phyloP scores from a whole-genome alignment of 345 rosid genomes.

The Euphorbia peplus region DNA sequence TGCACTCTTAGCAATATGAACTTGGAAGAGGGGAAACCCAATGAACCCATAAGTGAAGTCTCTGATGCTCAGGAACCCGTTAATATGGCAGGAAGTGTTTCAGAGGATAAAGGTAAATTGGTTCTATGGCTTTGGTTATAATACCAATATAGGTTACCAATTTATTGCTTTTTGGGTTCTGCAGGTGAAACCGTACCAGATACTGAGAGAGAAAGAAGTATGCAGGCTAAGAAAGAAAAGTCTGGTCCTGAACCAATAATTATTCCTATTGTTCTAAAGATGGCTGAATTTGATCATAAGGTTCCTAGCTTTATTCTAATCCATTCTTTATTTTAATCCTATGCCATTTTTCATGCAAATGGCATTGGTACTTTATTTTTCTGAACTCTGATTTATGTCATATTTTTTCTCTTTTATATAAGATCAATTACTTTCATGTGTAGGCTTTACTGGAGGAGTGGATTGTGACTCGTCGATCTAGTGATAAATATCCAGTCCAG shows the following conservation, averaged over 20 bases:
- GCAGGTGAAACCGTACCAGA: constrained; percentile 47
- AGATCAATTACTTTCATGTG: constrained; percentile 11
- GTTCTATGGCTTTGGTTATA: constrained; percentile 2
- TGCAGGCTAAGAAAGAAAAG: constrained; percentile 47
- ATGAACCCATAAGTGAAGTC: constrained; percentile 36
- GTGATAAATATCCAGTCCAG: constrained; percentile 61
- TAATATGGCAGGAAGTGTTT: constrained; percentile 34
- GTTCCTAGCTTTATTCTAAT: constrained; percentile 31
- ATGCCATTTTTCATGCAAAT: not conserved
- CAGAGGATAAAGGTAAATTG: constrained; percentile 39
- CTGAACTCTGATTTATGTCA: constrained; percentile 6
- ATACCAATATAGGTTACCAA: not conserved
- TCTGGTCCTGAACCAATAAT: constrained; percentile 73
- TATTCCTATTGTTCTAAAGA: constrained; percentile 80
- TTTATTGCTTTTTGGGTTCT: constrained; percentile 19
- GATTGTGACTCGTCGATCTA: constrained; percentile 58
- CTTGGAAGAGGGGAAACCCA: constrained; percentile 27
- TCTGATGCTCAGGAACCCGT: constrained; percentile 35
- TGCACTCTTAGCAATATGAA: constrained; percentile 11
- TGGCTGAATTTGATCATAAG: constrained; percentile 96
- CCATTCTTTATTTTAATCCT: not conserved
- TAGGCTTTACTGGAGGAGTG: constrained; percentile 97
- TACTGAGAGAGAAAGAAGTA: constrained; percentile 27
- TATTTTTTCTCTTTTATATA: not conserved
- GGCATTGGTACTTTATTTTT: constrained; percentile 1